Evolutionary conservation across 2,329 filamentous ascomycete genomes (phyloP).

Genomic region (Penicillium sp.): DNA sequence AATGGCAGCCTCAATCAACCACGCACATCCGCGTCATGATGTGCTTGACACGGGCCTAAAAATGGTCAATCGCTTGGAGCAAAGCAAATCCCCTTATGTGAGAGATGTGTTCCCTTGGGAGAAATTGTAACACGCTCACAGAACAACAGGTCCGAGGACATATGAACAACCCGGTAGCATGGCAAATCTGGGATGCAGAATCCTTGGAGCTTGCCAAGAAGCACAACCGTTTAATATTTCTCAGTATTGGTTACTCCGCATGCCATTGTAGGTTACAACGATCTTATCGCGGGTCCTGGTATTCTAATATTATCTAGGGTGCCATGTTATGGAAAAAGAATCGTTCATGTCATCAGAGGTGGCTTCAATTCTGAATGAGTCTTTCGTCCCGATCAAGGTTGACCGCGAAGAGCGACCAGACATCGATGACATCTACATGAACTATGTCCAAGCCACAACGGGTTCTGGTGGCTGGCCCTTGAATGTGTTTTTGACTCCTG

Average conservation of each 20-base stretch:
- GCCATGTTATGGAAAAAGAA: slow-evolving; percentile 88
- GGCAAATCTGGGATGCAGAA: slow-evolving; percentile 83
- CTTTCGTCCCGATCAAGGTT: slow-evolving; percentile 87
- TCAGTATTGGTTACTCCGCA: slow-evolving; percentile 92
- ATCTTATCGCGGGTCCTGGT: not conserved
- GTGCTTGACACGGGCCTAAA: slow-evolving; percentile 26
- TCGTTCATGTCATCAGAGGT: slow-evolving; percentile 82
- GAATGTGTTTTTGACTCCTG: slow-evolving; percentile 93
- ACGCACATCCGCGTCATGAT: slow-evolving; percentile 27
- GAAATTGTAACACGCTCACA: slow-evolving; percentile 15
- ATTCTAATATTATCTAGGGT: slow-evolving; percentile 53
- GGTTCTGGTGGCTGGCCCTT: slow-evolving; percentile 90
- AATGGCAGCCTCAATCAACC: slow-evolving; percentile 33
- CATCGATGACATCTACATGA: slow-evolving; percentile 96
- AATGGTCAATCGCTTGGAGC: slow-evolving; percentile 56
- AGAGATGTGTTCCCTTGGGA: slow-evolving; percentile 22
- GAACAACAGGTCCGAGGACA: slow-evolving; percentile 63
- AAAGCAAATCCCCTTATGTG: slow-evolving; percentile 68
- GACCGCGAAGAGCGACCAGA: slow-evolving; percentile 93
- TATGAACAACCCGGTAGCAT: slow-evolving; percentile 77
- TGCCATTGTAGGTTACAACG: slow-evolving; percentile 73
- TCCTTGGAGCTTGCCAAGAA: slow-evolving; percentile 72
- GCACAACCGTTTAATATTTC: slow-evolving; percentile 84
- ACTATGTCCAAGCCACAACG: slow-evolving; percentile 91
- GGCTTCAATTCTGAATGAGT: slow-evolving; percentile 75